Conservation (phyloP, 2,329 filamentous ascomycete genomes). For the Dactylellina drechsleri region DNA sequence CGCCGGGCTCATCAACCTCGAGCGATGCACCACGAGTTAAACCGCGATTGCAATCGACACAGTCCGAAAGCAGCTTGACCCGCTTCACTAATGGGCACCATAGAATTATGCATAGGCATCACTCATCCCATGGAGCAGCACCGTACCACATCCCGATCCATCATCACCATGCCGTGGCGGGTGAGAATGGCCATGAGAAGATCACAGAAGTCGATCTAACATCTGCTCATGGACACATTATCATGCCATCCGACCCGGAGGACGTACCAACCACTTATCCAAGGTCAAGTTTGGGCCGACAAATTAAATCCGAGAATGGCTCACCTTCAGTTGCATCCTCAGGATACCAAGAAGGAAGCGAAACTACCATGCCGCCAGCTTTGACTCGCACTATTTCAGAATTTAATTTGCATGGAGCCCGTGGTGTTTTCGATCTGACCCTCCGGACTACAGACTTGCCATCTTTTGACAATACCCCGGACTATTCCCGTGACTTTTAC, state of each 20-base stretch:
- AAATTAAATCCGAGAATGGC: constrained; percentile 61
- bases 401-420: constrained; percentile 67
- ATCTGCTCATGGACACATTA: constrained; percentile 50
- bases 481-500: constrained; percentile 57
- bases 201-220: constrained; percentile 59
- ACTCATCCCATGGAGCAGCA: constrained; percentile 71
- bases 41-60: constrained; percentile 71
- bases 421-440: constrained; percentile 66
- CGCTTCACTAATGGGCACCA: constrained; percentile 73
- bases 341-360: constrained; percentile 59
- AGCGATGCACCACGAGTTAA: constrained; percentile 63
- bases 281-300: constrained; percentile 63
- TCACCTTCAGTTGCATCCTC: constrained; percentile 57
- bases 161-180: constrained; percentile 68
- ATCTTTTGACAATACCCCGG: constrained; percentile 57
- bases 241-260: constrained; percentile 52
- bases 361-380: constrained; percentile 70
- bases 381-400: constrained; percentile 64
- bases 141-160: constrained; percentile 71
- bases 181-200: constrained; percentile 64
- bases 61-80: constrained; percentile 69
- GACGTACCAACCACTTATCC: constrained; percentile 64
- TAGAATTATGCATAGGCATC: constrained; percentile 72
- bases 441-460: constrained; percentile 59
- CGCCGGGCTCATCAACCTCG: constrained; percentile 62